These are phyloP conservation scores for Boletus insuetus DNA, from an alignment of 768 basidiomycete genomes.

Conservation along the genomic window DNA sequence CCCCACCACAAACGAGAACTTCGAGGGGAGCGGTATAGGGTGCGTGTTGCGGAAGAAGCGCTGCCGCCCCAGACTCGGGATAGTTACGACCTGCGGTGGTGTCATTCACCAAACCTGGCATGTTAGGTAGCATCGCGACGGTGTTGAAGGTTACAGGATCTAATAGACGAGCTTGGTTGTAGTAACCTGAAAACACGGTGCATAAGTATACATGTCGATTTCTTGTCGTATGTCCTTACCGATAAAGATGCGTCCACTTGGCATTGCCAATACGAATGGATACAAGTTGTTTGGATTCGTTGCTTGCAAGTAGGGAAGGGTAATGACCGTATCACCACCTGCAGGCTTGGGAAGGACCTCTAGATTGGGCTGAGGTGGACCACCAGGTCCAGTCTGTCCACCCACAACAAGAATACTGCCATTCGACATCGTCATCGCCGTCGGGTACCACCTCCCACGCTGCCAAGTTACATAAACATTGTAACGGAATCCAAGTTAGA, in stretches of 20 bases:
- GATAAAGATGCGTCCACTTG: conserved; percentile 66
- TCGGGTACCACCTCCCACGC: conserved; percentile 72
- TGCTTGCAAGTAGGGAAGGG: conserved; percentile 62
- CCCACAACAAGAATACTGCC: conserved; percentile 74
- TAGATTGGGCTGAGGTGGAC: conserved; percentile 58
- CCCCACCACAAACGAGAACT: conserved; percentile 77
- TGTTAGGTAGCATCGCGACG: conserved; percentile 58
- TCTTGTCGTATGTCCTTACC: conserved; percentile 41
- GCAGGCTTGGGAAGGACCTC: conserved; percentile 67
- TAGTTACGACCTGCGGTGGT: conserved; percentile 73
- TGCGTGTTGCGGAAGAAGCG: conserved; percentile 65
- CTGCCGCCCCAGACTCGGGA: conserved; percentile 69
- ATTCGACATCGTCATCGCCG: conserved; percentile 65
- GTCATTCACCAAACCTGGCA: conserved; percentile 71
- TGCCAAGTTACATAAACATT: conserved; percentile 19
- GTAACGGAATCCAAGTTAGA: neutral
- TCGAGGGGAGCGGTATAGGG: conserved; percentile 73
- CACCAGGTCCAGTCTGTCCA: conserved; percentile 75
- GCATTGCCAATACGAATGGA: conserved; percentile 71
- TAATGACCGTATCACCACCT: conserved; percentile 61
- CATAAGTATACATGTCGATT: neutral
- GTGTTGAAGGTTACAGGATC: conserved; percentile 69
- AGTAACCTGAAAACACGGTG: conserved; percentile 51
- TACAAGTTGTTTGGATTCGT: conserved; percentile 83
- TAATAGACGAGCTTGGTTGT: conserved; percentile 77